These are phyloP conservation scores for Suhomyces xylopsoci DNA, from an alignment of 805 yeast genomes.

Conservation along the genomic window DNA sequence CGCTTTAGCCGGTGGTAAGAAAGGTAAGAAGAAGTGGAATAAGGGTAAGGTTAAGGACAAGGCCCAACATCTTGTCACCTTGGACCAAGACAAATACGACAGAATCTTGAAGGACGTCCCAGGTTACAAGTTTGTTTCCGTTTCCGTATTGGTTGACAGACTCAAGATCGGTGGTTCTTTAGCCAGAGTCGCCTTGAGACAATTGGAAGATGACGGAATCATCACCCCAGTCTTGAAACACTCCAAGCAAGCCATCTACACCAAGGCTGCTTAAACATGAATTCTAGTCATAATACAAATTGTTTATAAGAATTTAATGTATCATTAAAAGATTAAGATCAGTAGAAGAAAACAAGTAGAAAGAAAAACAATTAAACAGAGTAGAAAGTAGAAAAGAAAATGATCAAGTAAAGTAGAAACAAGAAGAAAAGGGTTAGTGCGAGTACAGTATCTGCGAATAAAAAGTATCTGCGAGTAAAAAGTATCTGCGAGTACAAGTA, in stretches of 20 bases:
- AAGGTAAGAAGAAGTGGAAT: conserved; percentile 99
- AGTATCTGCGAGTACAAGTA: no score
- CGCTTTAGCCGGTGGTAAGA: conserved; percentile 99
- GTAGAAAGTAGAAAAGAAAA: no score
- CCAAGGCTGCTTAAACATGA: conserved; percentile 49
- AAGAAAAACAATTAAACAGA: no score
- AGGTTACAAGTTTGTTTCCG: conserved; percentile 97
- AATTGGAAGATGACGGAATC: conserved; percentile 91
- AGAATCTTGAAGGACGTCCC: conserved; percentile 99
- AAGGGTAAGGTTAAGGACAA: conserved; percentile 99
- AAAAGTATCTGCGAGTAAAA: no score
- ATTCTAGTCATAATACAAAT: neutral
- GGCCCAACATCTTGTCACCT: conserved; percentile 96
- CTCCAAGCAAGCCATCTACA: conserved; percentile 96
- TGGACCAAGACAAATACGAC: conserved; percentile 99
- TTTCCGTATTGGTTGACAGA: conserved; percentile 98
- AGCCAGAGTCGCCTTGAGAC: conserved; percentile 97
- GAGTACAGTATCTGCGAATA: no score
- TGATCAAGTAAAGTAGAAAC: no score
- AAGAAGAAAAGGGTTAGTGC: no score
- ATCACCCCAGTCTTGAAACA: conserved; percentile 92
- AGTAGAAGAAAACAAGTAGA: no score
- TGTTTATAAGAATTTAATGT: conserved; percentile 6
- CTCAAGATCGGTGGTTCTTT: conserved; percentile 98
- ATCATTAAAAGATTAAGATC: neutral